phyloP scores from a whole-genome alignment of 176 grass and related monocot genomes.

The Carex cristatella region DNA sequence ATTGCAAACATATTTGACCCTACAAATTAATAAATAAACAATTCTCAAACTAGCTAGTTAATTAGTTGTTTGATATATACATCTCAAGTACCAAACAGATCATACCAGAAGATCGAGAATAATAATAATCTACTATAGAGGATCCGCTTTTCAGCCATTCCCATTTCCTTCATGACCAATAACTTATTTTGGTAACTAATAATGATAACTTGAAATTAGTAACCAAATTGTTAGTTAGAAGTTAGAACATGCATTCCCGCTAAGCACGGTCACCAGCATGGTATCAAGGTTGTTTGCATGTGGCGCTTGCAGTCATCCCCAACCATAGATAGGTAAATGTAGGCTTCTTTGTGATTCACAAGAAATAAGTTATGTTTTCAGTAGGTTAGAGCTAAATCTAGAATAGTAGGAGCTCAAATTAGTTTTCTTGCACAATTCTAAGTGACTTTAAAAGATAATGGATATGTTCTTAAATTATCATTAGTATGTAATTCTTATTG shows the following conservation, averaged over 20 bases:
- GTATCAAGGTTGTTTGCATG: not conserved
- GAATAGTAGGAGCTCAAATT: too few species aligned
- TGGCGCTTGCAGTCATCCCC: not conserved
- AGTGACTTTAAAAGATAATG: too few species aligned
- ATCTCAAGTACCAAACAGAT: not conserved
- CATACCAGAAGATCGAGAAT: not conserved
- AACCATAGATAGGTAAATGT: not conserved
- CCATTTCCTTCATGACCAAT: not conserved
- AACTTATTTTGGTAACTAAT: not conserved
- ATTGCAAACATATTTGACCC: too few species aligned
- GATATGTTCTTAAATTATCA: too few species aligned
- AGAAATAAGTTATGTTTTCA: too few species aligned
- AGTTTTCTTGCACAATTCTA: too few species aligned
- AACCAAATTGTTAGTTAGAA: slow-evolving; percentile 7
- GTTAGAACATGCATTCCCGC: not conserved
- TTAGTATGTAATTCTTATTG: too few species aligned
- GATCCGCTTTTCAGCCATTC: not conserved
- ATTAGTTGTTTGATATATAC: too few species aligned
- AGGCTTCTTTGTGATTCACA: not conserved
- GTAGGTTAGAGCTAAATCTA: too few species aligned
- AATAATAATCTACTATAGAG: too few species aligned
- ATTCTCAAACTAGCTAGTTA: too few species aligned
- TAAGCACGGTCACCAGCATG: not conserved
- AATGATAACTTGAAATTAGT: not conserved
- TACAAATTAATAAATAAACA: too few species aligned